A percentile compares a stretch with the other conserved stretches of the same genome.
phyloP scores from a whole-genome alignment of 139 green algal genomes.

The Spirogloea muscicola region DNA sequence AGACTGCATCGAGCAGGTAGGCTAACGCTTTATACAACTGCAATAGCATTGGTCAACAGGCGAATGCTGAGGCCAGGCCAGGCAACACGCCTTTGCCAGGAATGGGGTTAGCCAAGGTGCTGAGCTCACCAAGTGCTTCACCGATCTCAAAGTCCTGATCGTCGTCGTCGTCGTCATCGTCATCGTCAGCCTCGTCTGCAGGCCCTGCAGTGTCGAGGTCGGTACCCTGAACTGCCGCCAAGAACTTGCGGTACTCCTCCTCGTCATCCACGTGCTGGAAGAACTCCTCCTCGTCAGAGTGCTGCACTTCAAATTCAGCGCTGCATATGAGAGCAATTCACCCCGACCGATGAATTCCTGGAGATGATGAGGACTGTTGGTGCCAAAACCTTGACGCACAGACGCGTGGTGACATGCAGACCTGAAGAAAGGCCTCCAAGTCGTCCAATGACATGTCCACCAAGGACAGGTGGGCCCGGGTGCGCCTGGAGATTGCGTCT shows the following conservation, averaged over 20 bases:
- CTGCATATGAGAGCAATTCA: too few species aligned
- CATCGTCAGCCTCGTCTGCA: conserved; percentile 1
- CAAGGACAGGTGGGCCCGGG: conserved; percentile 16
- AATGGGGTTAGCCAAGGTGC: too few species aligned
- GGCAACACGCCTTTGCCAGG: too few species aligned
- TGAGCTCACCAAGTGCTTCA: not conserved
- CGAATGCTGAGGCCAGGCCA: too few species aligned
- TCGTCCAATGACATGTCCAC: conserved; percentile 29
- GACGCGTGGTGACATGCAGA: too few species aligned
- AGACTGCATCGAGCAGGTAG: too few species aligned
- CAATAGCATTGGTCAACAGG: too few species aligned
- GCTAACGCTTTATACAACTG: too few species aligned
- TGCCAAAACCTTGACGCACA: too few species aligned
- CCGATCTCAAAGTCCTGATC: not conserved
- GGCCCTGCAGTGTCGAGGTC: not conserved
- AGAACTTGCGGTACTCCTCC: conserved; percentile 28
- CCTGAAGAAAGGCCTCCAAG: conserved; percentile 23
- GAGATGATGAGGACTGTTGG: too few species aligned
- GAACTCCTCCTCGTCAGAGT: conserved; percentile 20
- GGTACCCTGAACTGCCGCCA: conserved; percentile 9
- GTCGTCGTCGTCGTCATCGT: conserved; percentile 6
- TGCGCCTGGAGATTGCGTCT: conserved; percentile 23
- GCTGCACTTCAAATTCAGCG: too few species aligned
- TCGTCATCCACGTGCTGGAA: conserved; percentile 25
- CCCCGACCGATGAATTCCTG: too few species aligned